Conservation (phyloP, 306 rosid genomes). For the Chamaecrista fasciculata region DNA sequence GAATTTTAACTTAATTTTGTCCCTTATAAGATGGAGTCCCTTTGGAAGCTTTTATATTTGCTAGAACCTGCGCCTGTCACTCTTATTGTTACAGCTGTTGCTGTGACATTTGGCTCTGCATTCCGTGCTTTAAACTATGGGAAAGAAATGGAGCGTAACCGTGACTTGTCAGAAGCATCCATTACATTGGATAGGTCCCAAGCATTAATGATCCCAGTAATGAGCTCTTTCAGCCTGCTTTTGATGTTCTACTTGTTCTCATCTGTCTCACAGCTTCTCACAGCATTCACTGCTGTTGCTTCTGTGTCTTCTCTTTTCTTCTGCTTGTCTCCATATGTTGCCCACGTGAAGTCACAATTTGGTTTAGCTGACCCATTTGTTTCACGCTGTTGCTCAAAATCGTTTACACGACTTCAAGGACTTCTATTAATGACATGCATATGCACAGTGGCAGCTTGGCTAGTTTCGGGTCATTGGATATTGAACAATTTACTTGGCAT, state of each 20-base stretch:
- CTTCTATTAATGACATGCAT: constrained; percentile 58
- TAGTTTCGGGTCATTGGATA: constrained; percentile 93
- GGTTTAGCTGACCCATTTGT: constrained; percentile 87
- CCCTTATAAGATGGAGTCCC: constrained; percentile 64
- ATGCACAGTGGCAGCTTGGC: constrained; percentile 79
- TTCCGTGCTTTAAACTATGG: constrained; percentile 92
- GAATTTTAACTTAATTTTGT: constrained; percentile 23
- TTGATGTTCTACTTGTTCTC: constrained; percentile 97
- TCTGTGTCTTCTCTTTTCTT: constrained; percentile 83
- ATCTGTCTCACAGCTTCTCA: constrained; percentile 87
- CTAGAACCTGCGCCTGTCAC: constrained; percentile 89
- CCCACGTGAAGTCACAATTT: constrained; percentile 63
- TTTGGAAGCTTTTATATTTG: constrained; percentile 77
- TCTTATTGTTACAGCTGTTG: constrained; percentile 82
- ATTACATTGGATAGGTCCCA: constrained; percentile 88
- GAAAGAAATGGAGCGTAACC: constrained; percentile 95
- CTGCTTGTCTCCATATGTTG: constrained; percentile 70
- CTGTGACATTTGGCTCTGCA: constrained; percentile 92
- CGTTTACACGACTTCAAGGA: constrained; percentile 78
- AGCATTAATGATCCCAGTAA: constrained; percentile 94
- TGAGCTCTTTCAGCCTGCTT: constrained; percentile 96
- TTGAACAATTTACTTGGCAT: constrained; percentile 90
- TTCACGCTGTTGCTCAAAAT: constrained; percentile 92
- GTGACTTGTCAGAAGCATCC: constrained; percentile 76
- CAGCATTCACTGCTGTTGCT: constrained; percentile 86